Evolutionary conservation across 306 rosid species (phyloP).

Genomic region (Medicago ruthenica): DNA sequence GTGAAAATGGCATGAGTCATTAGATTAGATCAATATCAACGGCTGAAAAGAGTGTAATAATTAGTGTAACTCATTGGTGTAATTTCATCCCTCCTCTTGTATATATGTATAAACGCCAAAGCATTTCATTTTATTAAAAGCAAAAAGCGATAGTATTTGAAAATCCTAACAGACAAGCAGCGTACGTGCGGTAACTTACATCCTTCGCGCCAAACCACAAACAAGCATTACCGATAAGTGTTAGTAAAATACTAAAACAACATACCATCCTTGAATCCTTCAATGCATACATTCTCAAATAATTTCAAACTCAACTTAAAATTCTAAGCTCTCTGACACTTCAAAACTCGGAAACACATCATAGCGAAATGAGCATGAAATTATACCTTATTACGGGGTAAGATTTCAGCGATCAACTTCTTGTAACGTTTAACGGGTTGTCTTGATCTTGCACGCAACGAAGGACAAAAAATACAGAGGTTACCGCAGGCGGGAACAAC

Average conservation of each 20-base stretch:
- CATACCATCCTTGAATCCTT: slow-evolving; percentile 13
- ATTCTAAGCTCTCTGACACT: background rate
- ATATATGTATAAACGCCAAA: no score
- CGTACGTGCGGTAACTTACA: no score
- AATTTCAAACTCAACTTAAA: slow-evolving; percentile 4
- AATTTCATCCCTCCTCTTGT: no score
- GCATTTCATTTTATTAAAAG: no score
- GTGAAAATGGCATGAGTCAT: no score
- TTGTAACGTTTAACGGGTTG: slow-evolving; percentile 98
- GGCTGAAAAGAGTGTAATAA: no score
- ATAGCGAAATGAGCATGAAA: slow-evolving; percentile 31
- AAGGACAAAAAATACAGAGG: slow-evolving; percentile 97
- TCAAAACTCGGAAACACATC: slow-evolving; percentile 20
- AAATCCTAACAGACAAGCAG: no score
- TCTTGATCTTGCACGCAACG: slow-evolving; percentile 92
- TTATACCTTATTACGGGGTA: slow-evolving; percentile 84
- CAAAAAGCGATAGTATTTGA: no score
- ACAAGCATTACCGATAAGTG: background rate
- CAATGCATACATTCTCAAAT: slow-evolving; percentile 14
- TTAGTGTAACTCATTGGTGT: no score
- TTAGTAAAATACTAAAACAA: slow-evolving; percentile 38
- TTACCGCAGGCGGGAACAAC: slow-evolving; percentile 94
- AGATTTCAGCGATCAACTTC: slow-evolving; percentile 77
- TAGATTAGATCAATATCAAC: no score
- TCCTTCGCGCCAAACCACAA: background rate